A percentile compares a stretch with the other conserved stretches of the same genome.
phyloP scores from a whole-genome alignment of 2,329 filamentous ascomycete genomes.

The Epichloe glyceriae region DNA sequence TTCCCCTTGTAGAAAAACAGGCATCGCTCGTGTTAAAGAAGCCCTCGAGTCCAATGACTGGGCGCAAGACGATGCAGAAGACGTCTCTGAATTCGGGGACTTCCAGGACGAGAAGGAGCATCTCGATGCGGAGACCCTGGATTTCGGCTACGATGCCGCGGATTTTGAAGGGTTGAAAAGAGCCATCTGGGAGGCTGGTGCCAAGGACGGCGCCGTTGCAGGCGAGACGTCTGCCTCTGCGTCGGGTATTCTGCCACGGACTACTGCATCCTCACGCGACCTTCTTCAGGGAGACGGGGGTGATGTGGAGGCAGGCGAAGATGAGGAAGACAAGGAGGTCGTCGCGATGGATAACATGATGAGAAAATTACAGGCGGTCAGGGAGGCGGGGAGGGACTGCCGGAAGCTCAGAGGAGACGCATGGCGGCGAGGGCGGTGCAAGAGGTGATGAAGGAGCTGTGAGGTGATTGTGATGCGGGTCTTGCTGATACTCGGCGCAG shows the following conservation, averaged over 20 bases:
- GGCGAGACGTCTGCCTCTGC: no score
- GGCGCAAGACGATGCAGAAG: slow-evolving; percentile 24
- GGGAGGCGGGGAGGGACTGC: slow-evolving; percentile 47
- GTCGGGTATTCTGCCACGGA: no score
- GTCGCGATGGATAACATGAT: slow-evolving; percentile 51
- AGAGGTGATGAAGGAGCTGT: slow-evolving; percentile 51
- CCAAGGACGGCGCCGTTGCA: slow-evolving; percentile 9
- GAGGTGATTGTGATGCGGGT: neutral
- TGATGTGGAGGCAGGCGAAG: no score
- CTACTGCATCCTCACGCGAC: no score
- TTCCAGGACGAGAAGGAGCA: slow-evolving; percentile 19
- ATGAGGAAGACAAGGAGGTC: slow-evolving; percentile 34
- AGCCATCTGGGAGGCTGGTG: slow-evolving; percentile 35
- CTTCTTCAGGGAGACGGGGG: no score
- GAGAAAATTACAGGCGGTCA: slow-evolving; percentile 47
- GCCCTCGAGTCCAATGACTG: slow-evolving; percentile 56
- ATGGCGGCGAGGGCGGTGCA: slow-evolving; percentile 48
- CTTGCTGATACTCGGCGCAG: neutral
- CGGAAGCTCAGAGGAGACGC: slow-evolving; percentile 46
- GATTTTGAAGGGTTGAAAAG: slow-evolving; percentile 40
- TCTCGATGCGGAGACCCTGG: slow-evolving; percentile 33
- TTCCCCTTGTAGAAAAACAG: slow-evolving; percentile 35
- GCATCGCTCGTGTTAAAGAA: slow-evolving; percentile 44
- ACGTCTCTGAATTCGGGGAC: slow-evolving; percentile 17
- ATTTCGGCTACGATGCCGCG: slow-evolving; percentile 37